Base-by-base conservation (phyloP, 2,329 filamentous ascomycete genomes). In the Penicillium janthinellum region DNA sequence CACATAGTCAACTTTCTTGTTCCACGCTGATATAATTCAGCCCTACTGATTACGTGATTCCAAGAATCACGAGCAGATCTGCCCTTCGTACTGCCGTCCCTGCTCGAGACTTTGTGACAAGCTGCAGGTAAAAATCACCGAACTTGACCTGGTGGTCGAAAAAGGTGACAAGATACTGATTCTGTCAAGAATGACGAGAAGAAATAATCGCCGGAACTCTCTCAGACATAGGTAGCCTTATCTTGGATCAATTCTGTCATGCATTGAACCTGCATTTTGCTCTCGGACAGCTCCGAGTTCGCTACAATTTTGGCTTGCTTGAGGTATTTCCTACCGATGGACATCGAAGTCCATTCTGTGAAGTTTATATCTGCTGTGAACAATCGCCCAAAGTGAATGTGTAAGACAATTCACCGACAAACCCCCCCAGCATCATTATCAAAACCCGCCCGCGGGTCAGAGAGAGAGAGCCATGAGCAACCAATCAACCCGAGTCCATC, bases 281-380 rank as follows among this genome's bases (percentile, higher is more conserved):
- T 31, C 7, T 31, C 25, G 31, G 8, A 31, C 8, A 7, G 8
- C 31, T 10, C 8, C 31, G 7, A 31, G 8, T 31, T 31, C 31
- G 7, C 7, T 31, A 31, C 31, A 10, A 10, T 31, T 31, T 7
- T 10, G 10, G 8, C 8, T 8, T 31, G 31, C 14, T 44, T 48
- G 44, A 31, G 2, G 6, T 55, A 39, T 39, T 14, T 55, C 22
- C 31, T 56, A 17, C 22, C 53, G 42, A 56, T 59, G 61, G 65
- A 67, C 65, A 61, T 60, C 60, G 58, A 67, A 67, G 63, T 65
- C 65, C 65, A 61, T 61, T 60, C 53, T 57, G 59, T n/a, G 41
- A 20, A 34, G 20, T 51, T 49, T 49, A 49, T 61, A 34, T 48
- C 41, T 56, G 52, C 28, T 60, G 39, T 59, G 50, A 37, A 8